Conservation (phyloP, 768 basidiomycete species). For the Pulveroboletus sp. region DNA sequence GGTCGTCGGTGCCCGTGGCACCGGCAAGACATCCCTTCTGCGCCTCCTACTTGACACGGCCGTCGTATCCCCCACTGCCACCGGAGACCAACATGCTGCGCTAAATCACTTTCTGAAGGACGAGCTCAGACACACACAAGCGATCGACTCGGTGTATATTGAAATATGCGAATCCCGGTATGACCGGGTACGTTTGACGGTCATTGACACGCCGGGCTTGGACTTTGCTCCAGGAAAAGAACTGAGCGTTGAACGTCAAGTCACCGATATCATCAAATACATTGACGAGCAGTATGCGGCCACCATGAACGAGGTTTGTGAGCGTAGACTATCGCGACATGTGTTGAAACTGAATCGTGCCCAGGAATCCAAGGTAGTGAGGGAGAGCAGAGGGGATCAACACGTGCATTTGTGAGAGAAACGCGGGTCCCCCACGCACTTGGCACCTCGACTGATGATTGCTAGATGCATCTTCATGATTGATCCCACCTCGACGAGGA, state of each 20-base stretch:
- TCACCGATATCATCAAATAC: slow-evolving; percentile 71
- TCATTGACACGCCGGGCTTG: slow-evolving; percentile 84
- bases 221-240: slow-evolving; percentile 74
- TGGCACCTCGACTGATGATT: slow-evolving; percentile 12
- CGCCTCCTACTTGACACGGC: slow-evolving; percentile 82
- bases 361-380: slow-evolving; percentile 85
- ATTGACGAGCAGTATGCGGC: slow-evolving; percentile 80
- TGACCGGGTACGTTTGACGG: slow-evolving; percentile 74
- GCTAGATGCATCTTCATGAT: slow-evolving; percentile 81
- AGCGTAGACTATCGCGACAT: neutral
- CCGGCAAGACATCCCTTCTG: slow-evolving; percentile 82
- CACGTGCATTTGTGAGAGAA: slow-evolving; percentile 79
- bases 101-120: slow-evolving; percentile 66
- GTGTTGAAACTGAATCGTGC: neutral
- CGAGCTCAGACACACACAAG: slow-evolving; percentile 55
- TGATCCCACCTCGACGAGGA: slow-evolving; percentile 66
- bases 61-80: slow-evolving; percentile 76
- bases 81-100: slow-evolving; percentile 65
- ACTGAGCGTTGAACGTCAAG: slow-evolving; percentile 76
- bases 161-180: slow-evolving; percentile 85
- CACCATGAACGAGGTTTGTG: slow-evolving; percentile 76
- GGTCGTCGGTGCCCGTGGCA: slow-evolving; percentile 79
- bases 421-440: neutral
- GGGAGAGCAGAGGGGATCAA: slow-evolving; percentile 85
- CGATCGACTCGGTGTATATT: slow-evolving; percentile 65